Percentiles rank a stretch among this genome's conserved stretches.
phyloP scores from a whole-genome alignment of 139 green algal genomes.

The Desmodesmus armatus region DNA sequence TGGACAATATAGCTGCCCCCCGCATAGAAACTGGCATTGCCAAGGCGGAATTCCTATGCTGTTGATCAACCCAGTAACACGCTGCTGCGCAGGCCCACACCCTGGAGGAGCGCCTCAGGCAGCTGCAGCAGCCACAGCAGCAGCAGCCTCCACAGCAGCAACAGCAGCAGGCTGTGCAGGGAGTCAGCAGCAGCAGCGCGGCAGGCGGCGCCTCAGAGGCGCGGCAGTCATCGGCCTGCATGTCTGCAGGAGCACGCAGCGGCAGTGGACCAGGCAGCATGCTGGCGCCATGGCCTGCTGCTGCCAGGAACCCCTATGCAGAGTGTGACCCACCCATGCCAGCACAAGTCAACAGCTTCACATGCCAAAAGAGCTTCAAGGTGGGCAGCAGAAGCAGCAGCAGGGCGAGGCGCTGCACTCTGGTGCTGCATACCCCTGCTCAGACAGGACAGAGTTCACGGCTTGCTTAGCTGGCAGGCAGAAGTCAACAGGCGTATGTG shows the following conservation, averaged over 20 bases:
- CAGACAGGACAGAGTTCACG: not conserved
- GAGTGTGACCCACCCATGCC: conserved; percentile 58
- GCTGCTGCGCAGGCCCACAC: conserved; percentile 24
- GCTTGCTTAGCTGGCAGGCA: not conserved
- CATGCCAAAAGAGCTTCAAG: conserved; percentile 82
- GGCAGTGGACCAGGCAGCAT: not conserved
- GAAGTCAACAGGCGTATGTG: not conserved
- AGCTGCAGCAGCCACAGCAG: conserved; percentile 8
- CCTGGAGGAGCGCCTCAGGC: conserved; percentile 51
- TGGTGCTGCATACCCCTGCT: not conserved
- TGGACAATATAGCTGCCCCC: no score
- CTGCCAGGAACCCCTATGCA: conserved; percentile 65
- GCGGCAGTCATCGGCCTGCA: not conserved
- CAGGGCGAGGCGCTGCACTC: no score
- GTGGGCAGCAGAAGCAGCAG: conserved; percentile 31
- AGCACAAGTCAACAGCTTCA: conserved; percentile 62
- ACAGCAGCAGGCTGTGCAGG: conserved; percentile 11
- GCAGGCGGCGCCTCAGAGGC: not conserved
- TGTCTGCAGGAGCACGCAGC: no score
- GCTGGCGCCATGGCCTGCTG: conserved; percentile 42
- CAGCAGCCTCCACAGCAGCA: conserved; percentile 28
- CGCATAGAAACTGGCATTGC: not conserved
- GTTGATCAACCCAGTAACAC: no score
- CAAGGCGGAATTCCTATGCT: not conserved
- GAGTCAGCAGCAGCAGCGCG: not conserved